These are phyloP conservation scores for Cryptomeria japonica DNA, from an alignment of 75 land plant genomes.

Conservation along the genomic window DNA sequence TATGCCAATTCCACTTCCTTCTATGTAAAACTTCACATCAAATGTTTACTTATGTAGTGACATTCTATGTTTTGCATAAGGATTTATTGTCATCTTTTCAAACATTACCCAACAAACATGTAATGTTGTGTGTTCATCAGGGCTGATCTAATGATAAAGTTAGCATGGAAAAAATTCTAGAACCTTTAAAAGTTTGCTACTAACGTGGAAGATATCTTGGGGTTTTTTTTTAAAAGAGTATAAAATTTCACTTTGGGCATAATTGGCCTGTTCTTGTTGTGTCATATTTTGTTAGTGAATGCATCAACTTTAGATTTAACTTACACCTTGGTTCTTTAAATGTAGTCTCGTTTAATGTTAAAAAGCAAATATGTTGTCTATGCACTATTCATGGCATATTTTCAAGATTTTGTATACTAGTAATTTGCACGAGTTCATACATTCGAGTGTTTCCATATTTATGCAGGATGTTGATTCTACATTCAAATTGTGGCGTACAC, in stretches of 20 bases:
- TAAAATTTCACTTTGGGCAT: not conserved
- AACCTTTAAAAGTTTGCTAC: not conserved
- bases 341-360: not conserved
- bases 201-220: not conserved
- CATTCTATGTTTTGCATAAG: not conserved
- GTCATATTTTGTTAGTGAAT: not conserved
- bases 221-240: not conserved
- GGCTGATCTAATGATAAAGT: not conserved
- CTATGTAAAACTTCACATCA: not conserved
- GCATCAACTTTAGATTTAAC: not conserved
- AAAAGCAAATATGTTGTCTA: not conserved
- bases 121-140: not conserved
- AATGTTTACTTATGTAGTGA: not conserved
- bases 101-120: not conserved
- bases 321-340: not conserved
- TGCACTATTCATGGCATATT: not conserved
- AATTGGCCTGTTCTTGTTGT: not conserved
- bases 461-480: slow-evolving; percentile 67
- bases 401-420: not conserved
- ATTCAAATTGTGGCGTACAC: slow-evolving; percentile 64
- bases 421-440: not conserved
- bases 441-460: slow-evolving; percentile 9
- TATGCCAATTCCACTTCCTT: not conserved
- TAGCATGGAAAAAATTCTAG: not conserved
- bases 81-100: not conserved